Conservation (phyloP, 208 protist species). For the Zelonia costaricensis region DNA sequence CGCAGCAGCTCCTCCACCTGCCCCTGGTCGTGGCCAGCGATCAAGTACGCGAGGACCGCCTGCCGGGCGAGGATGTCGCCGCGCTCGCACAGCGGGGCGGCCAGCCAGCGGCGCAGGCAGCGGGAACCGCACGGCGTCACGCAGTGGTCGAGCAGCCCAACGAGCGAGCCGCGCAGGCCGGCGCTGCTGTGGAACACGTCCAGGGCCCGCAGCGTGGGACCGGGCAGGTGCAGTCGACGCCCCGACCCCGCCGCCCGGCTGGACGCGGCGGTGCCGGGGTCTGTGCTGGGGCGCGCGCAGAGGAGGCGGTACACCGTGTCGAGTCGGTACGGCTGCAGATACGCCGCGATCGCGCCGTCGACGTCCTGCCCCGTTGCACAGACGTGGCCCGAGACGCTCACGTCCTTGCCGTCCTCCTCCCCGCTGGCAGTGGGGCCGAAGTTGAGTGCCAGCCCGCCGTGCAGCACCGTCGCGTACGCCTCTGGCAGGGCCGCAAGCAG, state of each 20-base stretch:
- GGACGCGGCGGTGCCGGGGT: neutral
- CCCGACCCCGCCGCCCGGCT: neutral
- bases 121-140: constrained; percentile 62
- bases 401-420: constrained; percentile 68
- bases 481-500: constrained; percentile 39
- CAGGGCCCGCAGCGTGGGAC: constrained; percentile 72
- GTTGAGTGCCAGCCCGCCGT: constrained; percentile 58
- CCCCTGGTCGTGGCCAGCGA: constrained; percentile 34
- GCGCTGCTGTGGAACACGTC: constrained; percentile 82
- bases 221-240: constrained; percentile 38
- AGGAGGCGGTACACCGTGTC: constrained; percentile 54
- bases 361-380: constrained; percentile 18
- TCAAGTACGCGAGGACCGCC: constrained; percentile 51
- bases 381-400: constrained; percentile 41
- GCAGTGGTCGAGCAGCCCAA: constrained; percentile 71
- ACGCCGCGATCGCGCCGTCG: constrained; percentile 43
- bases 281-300: constrained; percentile 3
- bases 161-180: constrained; percentile 42
- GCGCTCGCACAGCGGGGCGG: constrained; percentile 47
- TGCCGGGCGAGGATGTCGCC: constrained; percentile 43
- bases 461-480: constrained; percentile 40
- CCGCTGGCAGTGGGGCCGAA: constrained; percentile 72
- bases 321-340: constrained; percentile 62
- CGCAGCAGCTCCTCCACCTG: constrained; percentile 56
- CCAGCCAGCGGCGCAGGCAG: constrained; percentile 67